phyloP scores from a whole-genome alignment of 768 basidiomycete genomes.

The Leccinellum luteum region DNA sequence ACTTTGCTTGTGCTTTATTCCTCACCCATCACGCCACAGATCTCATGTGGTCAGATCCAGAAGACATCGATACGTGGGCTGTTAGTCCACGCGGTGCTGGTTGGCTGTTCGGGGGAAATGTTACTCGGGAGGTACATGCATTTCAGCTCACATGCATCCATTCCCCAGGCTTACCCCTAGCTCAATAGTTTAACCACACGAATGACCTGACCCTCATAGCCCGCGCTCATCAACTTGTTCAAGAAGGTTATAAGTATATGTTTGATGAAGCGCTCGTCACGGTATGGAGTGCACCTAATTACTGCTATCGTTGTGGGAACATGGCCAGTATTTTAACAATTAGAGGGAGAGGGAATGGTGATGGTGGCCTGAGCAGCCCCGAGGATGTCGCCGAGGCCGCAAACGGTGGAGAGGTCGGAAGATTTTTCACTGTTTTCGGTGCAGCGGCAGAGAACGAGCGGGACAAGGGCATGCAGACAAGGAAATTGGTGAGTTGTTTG shows the following conservation, averaged over 20 bases:
- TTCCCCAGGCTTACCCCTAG: constrained; percentile 1
- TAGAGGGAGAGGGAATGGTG: constrained; percentile 50
- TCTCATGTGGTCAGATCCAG: constrained; percentile 98
- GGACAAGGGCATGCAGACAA: constrained; percentile 74
- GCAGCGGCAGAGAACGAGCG: constrained; percentile 88
- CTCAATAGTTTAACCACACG: constrained; percentile 83
- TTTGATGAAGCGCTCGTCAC: constrained; percentile 91
- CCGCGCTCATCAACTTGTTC: constrained; percentile 94
- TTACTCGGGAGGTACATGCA: constrained; percentile 71
- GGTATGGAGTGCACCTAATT: constrained; percentile 91
- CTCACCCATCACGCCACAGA: constrained; percentile 43
- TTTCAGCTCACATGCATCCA: neutral
- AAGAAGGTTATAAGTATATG: constrained; percentile 97
- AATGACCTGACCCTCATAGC: constrained; percentile 87
- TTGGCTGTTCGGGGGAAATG: constrained; percentile 87
- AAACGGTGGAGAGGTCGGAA: constrained; percentile 29
- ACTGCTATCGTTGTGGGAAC: constrained; percentile 86
- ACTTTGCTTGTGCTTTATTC: neutral
- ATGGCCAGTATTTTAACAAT: constrained; percentile 89
- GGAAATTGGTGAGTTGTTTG: constrained; percentile 60
- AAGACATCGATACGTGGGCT: constrained; percentile 94
- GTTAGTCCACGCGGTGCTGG: constrained; percentile 96
- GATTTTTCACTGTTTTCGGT: constrained; percentile 78
- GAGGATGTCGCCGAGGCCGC: neutral
- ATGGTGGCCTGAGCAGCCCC: constrained; percentile 11